Base-by-base conservation (phyloP, 257 asterid species). In the Paulownia fortunei region DNA sequence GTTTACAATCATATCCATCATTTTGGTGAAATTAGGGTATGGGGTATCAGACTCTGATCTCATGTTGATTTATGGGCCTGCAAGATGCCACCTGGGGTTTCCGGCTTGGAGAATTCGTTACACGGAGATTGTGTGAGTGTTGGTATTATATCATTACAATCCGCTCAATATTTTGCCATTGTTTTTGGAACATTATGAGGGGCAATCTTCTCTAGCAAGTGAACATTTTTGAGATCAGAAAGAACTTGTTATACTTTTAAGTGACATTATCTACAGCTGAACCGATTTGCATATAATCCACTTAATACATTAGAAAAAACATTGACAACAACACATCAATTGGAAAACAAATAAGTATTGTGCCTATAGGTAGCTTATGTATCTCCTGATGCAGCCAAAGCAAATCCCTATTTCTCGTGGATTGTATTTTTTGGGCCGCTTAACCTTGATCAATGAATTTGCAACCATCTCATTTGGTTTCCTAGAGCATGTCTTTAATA, bases 61-160 rank as follows among this genome's bases (percentile, higher is more conserved):
- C 82, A 82, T 96, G 86, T 85, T 96, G 79, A 80, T 96, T 78
- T 96, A 93, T 69, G 99, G 92, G 41, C 97, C 96, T 59, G 88
- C 89, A 71, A 89, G 99, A 88, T 89, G 98, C 88, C 98, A 95
- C 84, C 82, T 90, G 59, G 99, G 99, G 19, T 95, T 92, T 83
- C 99, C 98, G 9, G 90, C 98, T 27, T 95, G 99, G 99, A 91
- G 97, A 85, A 79, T 91, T 65, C 96, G 96, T 52, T 95, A 95
- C 85, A 89, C 98, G n/a, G 99, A 95, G 89, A 91, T 95, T 61
- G 94, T 89, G 99, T 93, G 72, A 91, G 99, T 90, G 52, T 34
- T 73, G 60, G 59, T 69, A 34, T 61, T 63, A 13, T 24, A 23
- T 37, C 15, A 36, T 21, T 56, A 12, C 15, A 27, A 42, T 54